Conservation (phyloP, 169 alveolate species). For the Amoebophrya sp. region DNA sequence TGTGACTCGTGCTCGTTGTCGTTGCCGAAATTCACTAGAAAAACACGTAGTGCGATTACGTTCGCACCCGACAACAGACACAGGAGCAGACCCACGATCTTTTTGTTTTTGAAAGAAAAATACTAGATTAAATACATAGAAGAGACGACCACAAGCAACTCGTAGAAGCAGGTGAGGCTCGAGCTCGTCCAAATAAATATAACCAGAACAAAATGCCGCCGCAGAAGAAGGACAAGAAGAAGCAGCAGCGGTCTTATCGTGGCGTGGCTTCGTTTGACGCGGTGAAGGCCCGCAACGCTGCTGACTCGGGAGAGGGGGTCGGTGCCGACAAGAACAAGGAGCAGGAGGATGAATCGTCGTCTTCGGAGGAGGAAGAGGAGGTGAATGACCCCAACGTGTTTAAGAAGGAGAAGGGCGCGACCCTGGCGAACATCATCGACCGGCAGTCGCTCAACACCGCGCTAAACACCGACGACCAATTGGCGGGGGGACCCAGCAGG, state of each 20-base stretch:
- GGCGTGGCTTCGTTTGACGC: not conserved
- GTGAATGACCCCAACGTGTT: not conserved
- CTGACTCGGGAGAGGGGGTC: not conserved
- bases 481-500: not conserved
- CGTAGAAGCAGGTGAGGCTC: not conserved
- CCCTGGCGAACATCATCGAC: not conserved
- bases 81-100: too few species aligned
- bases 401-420: not conserved
- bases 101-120: too few species aligned
- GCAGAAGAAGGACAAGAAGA: not conserved
- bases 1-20: too few species aligned
- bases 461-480: not conserved
- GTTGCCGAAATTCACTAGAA: too few species aligned
- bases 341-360: not conserved
- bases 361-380: not conserved
- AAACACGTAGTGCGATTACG: too few species aligned
- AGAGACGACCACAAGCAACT: not conserved
- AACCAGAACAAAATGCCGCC: not conserved
- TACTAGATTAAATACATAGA: not conserved
- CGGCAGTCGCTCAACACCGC: not conserved
- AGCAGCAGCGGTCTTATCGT: not conserved
- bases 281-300: not conserved
- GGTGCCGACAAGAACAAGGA: not conserved
- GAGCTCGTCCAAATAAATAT: not conserved
- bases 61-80: too few species aligned